A percentile compares a stretch with the other conserved stretches of the same genome.
These are phyloP conservation scores for Penicillium sp. DNA, from an alignment of 2,329 filamentous ascomycete species.

Conservation along the genomic window DNA sequence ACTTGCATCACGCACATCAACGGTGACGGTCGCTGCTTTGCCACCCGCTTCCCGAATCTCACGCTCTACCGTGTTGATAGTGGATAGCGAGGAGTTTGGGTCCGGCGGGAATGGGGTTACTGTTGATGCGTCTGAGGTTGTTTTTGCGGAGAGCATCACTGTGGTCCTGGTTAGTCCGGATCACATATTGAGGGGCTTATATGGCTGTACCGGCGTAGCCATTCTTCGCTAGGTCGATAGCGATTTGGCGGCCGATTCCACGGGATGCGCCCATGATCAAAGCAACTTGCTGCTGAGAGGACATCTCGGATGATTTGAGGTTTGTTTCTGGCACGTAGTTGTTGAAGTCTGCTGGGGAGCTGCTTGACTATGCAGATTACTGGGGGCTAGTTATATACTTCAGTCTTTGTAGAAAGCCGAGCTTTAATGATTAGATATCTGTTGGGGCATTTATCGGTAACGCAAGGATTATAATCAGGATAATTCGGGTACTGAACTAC, in stretches of 20 bases:
- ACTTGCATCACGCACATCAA: constrained; percentile 66
- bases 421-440: neutral
- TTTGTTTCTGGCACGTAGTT: neutral
- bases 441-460: neutral
- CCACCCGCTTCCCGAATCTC: constrained; percentile 69
- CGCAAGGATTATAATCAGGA: neutral
- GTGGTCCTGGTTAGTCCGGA: constrained; percentile 2
- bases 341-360: neutral
- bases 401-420: neutral
- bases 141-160: constrained; percentile 79
- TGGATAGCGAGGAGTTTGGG: constrained; percentile 71
- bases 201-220: constrained; percentile 64
- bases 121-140: constrained; percentile 61
- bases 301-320: constrained; percentile 14
- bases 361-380: neutral
- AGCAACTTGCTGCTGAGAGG: constrained; percentile 52
- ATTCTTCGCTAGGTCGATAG: constrained; percentile 70
- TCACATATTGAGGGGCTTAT: neutral
- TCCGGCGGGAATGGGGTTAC: constrained; percentile 67
- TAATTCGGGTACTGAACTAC: neutral
- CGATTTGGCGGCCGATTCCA: constrained; percentile 78
- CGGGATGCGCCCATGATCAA: constrained; percentile 73
- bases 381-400: neutral
- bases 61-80: constrained; percentile 74
- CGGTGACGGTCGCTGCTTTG: constrained; percentile 63